Evolutionary conservation across 257 asterid species (phyloP), one percentile per base, ranked within the genome.

Genomic region (Gentiana straminea): DNA sequence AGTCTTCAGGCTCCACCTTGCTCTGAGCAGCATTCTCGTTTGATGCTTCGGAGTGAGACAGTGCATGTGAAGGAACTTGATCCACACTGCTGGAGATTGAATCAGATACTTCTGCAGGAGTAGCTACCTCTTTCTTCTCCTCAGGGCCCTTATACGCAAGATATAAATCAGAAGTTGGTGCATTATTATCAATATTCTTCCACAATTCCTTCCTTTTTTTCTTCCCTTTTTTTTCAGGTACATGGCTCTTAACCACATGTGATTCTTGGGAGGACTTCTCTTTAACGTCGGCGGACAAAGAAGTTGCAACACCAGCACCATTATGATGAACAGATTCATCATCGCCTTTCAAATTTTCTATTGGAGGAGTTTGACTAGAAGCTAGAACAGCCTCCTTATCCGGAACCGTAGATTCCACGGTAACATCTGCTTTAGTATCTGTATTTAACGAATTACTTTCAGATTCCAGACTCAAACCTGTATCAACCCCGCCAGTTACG

Each of bases 91-190:
- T 63, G 57, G 81, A 66, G 62, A 63, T 34, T 61, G 62, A 66
- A 48, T 77, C 84, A 0, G 41, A 24, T 48, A 64, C 58, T 58
- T 72, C 88, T 13, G 62, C 59, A 52, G 84, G 55, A 64, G 60
- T 59, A n/a, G 51, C 67, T 49, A 49, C 34, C 43, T 81, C 94
- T 54, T 78, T 86, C 72, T 75, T 85, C 60, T 92, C 94, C 60
- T 92, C 97, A 3, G 97, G 97, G 39, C 94, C 94, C 77, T 83
- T 85, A 63, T 92, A 88, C 4, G 97, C 99, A 68, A 65, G 77
- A 67, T 92, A 92, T 52, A 85, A 86, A 76, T 88, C 99, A 58
- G 97, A 73, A 24, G 24, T 24, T 35, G 94, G 75, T 58, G 85
- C 91, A 11, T 87, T 88, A 60, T 92, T 94, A 66, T 92, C 94